Conservation (phyloP, 805 yeast genomes). For the Cyberlindnera veronae region DNA sequence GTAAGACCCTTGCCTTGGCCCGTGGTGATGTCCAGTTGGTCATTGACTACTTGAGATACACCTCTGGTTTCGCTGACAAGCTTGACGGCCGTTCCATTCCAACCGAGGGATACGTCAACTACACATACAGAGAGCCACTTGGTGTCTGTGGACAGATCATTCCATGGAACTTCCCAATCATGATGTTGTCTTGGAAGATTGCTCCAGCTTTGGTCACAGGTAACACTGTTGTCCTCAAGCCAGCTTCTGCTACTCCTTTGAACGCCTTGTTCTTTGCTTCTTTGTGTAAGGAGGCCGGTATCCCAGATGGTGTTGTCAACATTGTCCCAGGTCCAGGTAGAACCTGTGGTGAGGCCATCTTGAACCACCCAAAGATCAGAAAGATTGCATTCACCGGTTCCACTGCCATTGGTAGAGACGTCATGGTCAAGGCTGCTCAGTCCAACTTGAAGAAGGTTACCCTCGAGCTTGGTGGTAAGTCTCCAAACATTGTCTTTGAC, state of each 20-base stretch:
- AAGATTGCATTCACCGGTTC: constrained; percentile 84
- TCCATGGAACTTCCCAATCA: constrained; percentile 83
- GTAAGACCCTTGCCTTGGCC: constrained; percentile 66
- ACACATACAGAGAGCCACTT: constrained; percentile 68
- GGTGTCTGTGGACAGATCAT: constrained; percentile 84
- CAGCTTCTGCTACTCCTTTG: constrained; percentile 76
- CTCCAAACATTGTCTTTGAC: constrained; percentile 70
- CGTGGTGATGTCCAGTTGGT: constrained; percentile 66
- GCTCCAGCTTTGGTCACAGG: constrained; percentile 80
- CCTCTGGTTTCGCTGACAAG: constrained; percentile 74
- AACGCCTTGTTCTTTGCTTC: constrained; percentile 63
- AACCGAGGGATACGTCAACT: constrained; percentile 61
- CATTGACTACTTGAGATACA: constrained; percentile 61
- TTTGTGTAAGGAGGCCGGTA: constrained; percentile 62
- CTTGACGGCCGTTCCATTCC: constrained; percentile 60
- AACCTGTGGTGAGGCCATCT: constrained; percentile 67
- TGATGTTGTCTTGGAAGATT: constrained; percentile 78
- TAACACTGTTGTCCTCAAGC: constrained; percentile 67
- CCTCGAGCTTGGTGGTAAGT: constrained; percentile 80
- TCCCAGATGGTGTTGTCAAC: constrained; percentile 74
- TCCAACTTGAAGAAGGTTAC: constrained; percentile 77
- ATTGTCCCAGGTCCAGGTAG: constrained; percentile 74
- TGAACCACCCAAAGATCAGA: constrained; percentile 64
- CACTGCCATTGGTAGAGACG: constrained; percentile 68
- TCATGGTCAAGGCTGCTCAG: constrained; percentile 66